Percentiles rank a stretch among this genome's conserved stretches.
Evolutionary conservation across 2,329 filamentous ascomycete genomes (phyloP).

Genomic region (Boeremia exigua): DNA sequence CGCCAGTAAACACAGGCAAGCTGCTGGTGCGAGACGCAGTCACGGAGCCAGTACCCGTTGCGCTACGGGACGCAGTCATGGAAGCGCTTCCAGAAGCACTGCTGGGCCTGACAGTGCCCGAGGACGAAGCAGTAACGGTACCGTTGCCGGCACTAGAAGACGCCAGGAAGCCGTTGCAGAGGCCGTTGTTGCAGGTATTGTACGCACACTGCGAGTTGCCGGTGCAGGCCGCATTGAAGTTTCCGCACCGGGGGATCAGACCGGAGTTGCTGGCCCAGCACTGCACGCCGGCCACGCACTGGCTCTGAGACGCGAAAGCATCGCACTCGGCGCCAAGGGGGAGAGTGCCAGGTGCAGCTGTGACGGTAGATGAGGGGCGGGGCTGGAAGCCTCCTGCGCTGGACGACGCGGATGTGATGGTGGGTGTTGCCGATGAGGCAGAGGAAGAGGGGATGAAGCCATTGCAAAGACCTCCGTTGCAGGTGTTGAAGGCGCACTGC

Average conservation of each 20-base stretch:
- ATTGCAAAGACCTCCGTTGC: conserved; percentile 29
- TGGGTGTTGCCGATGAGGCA: conserved; percentile 11
- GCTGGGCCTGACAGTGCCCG: conserved; percentile 4
- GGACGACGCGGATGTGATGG: not conserved
- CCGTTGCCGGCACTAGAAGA: conserved; percentile 11
- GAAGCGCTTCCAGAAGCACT: not conserved
- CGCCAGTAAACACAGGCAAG: conserved; percentile 22
- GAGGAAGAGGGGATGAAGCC: conserved; percentile 15
- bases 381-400: not conserved
- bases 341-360: conserved; percentile 20
- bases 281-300: conserved; percentile 19
- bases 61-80: not conserved
- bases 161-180: conserved; percentile 23
- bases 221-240: conserved; percentile 26
- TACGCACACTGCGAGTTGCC: conserved; percentile 24
- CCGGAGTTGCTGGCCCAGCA: conserved; percentile 25
- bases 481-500: conserved; percentile 30
- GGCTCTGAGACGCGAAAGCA: conserved; percentile 7
- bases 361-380: conserved; percentile 19
- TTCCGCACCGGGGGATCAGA: conserved; percentile 21
- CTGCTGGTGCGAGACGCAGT: conserved; percentile 4
- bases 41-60: too few species aligned
- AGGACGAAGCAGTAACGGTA: conserved; percentile 5
- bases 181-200: conserved; percentile 22
- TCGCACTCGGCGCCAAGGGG: conserved; percentile 27